These are phyloP conservation scores for Rosa rugosa DNA, from an alignment of 306 rosid genomes.

Conservation along the genomic window DNA sequence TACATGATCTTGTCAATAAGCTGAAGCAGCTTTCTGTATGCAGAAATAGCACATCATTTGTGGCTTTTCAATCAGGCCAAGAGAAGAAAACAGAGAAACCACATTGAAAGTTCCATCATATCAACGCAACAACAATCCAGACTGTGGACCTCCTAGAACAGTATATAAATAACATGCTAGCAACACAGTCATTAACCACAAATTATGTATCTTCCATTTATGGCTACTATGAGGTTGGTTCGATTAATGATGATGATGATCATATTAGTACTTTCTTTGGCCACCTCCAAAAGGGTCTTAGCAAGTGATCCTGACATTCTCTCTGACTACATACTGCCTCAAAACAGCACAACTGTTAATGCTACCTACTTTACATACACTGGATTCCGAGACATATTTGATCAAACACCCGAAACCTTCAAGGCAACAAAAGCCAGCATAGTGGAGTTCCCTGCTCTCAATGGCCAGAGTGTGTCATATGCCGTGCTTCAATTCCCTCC, in stretches of 20 bases:
- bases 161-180: background rate
- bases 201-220: background rate
- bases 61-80: background rate
- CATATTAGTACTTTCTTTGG: background rate
- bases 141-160: background rate
- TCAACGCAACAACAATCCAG: background rate
- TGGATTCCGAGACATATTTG: conserved; percentile 3
- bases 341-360: background rate
- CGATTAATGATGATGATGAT: background rate
- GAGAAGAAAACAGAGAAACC: background rate
- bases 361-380: conserved; percentile 16
- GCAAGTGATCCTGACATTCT: conserved; percentile 20
- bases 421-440: conserved; percentile 13
- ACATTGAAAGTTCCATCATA: background rate
- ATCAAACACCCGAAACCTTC: background rate
- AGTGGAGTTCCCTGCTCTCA: conserved; percentile 13
- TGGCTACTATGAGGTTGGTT: background rate
- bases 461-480: conserved; percentile 22
- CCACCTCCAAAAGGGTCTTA: background rate
- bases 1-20: background rate
- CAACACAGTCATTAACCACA: background rate
- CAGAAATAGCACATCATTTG: too few species aligned
- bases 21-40: background rate
- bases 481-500: conserved; percentile 25
- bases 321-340: conserved; percentile 5